Conservation (phyloP, 2,329 filamentous ascomycete genomes). For the Rosellinia necatrix region DNA sequence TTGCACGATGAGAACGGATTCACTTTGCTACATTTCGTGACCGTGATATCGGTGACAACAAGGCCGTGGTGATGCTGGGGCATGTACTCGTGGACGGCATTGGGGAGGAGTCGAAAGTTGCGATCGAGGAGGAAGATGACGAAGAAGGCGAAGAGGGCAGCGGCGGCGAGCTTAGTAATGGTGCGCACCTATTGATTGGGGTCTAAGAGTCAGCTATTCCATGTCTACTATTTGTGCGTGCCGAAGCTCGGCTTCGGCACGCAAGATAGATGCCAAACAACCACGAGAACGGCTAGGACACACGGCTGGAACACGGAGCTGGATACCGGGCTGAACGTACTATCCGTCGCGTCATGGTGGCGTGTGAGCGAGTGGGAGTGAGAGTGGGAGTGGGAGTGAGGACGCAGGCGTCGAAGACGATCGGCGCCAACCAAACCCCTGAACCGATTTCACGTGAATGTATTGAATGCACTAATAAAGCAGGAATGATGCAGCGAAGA, state of each 20-base stretch:
- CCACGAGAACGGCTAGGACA: no score
- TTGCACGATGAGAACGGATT: constrained; percentile 78
- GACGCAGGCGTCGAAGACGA: constrained; percentile 1
- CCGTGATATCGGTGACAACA: constrained; percentile 83
- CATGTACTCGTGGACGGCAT: constrained; percentile 83
- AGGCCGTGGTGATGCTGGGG: constrained; percentile 83
- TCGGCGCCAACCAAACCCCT: constrained; percentile 14
- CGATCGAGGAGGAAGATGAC: constrained; percentile 83
- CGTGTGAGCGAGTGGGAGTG: constrained; percentile 10
- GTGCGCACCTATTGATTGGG: constrained; percentile 60
- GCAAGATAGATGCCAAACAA: no score
- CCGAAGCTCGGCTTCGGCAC: no score
- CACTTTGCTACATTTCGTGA: constrained; percentile 74
- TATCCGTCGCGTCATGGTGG: constrained; percentile 43
- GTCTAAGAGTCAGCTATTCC: constrained; percentile 22
- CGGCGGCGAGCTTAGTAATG: constrained; percentile 72
- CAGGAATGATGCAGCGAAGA: constrained; percentile 32
- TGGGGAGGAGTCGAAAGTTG: constrained; percentile 84
- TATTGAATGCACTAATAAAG: constrained; percentile 29
- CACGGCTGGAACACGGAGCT: no score
- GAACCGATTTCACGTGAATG: constrained; percentile 29
- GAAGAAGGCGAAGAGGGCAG: constrained; percentile 69
- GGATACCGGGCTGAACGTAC: no score
- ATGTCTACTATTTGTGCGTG: background rate
- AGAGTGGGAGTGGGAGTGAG: background rate